These are phyloP conservation scores for Arabidopsis lyrata DNA, from an alignment of 441 rosid species.

Conservation along the genomic window DNA sequence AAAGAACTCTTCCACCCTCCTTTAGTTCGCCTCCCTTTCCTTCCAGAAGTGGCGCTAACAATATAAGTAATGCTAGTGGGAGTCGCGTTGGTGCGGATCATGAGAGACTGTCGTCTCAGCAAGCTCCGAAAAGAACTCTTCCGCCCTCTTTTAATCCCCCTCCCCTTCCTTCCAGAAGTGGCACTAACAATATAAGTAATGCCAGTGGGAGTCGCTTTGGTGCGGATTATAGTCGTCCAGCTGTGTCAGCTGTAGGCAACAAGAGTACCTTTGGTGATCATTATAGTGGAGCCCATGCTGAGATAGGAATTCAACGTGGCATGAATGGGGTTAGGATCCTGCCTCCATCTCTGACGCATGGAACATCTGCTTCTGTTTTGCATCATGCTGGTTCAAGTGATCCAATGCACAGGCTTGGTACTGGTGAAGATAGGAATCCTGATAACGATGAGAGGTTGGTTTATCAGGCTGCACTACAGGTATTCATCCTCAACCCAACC, in stretches of 20 bases:
- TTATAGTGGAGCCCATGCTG: conserved; percentile 49
- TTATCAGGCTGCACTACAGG: conserved; percentile 94
- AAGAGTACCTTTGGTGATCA: conserved; percentile 54
- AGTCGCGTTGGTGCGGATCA: conserved; percentile 46
- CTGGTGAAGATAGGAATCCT: conserved; percentile 63
- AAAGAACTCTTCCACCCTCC: conserved; percentile 74
- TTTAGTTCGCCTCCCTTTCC: conserved; percentile 48
- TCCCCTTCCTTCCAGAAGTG: conserved; percentile 48
- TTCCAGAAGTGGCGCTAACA: conserved; percentile 44
- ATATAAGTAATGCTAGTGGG: conserved; percentile 43
- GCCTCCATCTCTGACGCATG: conserved; percentile 69
- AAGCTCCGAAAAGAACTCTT: conserved; percentile 74
- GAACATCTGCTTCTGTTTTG: conserved; percentile 50
- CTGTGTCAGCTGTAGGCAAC: conserved; percentile 52
- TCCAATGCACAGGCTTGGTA: conserved; percentile 49
- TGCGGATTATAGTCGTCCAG: conserved; percentile 50
- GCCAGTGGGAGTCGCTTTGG: conserved; percentile 40
- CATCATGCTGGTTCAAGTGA: conserved; percentile 63
- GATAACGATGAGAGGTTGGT: conserved; percentile 80
- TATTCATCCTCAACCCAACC: conserved; percentile 43
- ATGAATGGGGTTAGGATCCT: conserved; percentile 66
- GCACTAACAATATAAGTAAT: conserved; percentile 47
- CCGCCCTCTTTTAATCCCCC: conserved; percentile 57
- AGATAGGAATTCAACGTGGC: conserved; percentile 59
- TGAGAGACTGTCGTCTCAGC: conserved; percentile 71